Conservation (phyloP, 163 green algal species). For the Prototheca wickerhamii region DNA sequence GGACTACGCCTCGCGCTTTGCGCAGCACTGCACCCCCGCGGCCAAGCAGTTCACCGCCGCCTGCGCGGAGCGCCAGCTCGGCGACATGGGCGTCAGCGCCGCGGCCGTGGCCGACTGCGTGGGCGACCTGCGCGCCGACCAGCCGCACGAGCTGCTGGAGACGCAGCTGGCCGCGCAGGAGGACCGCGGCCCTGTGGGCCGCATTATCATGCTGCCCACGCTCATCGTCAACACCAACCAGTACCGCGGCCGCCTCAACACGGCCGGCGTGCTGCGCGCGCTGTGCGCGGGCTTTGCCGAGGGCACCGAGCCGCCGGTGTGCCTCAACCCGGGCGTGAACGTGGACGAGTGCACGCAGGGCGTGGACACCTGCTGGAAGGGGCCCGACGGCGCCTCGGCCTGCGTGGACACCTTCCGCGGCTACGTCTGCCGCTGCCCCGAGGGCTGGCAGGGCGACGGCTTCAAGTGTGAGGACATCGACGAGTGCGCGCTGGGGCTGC, state of each 20-base stretch:
- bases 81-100: constrained; percentile 14
- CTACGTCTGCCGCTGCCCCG: constrained; percentile 47
- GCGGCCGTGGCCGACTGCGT: constrained; percentile 32
- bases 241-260: constrained; percentile 66
- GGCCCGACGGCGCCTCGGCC: constrained; percentile 5
- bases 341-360: constrained; percentile 28
- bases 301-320: constrained; percentile 52
- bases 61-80: constrained; percentile 48
- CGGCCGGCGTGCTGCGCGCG: constrained; percentile 57
- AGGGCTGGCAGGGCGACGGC: constrained; percentile 39
- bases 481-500: constrained; percentile 32
- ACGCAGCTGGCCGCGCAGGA: constrained; percentile 36
- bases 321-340: constrained; percentile 32
- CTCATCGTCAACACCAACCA: constrained; percentile 71
- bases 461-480: constrained; percentile 35
- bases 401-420: constrained; percentile 71
- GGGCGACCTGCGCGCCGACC: constrained; percentile 19
- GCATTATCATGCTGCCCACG: constrained; percentile 73
- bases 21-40: constrained; percentile 52
- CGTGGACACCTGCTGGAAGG: constrained; percentile 35
- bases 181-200: constrained; percentile 8
- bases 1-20: constrained; percentile 64
- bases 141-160: constrained; percentile 23
- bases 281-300: constrained; percentile 76
- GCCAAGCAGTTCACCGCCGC: constrained; percentile 38